Evolutionary conservation across 208 protist genomes (phyloP), one percentile per base, ranked within the genome.

Genomic region (Strigomonas culicis): DNA sequence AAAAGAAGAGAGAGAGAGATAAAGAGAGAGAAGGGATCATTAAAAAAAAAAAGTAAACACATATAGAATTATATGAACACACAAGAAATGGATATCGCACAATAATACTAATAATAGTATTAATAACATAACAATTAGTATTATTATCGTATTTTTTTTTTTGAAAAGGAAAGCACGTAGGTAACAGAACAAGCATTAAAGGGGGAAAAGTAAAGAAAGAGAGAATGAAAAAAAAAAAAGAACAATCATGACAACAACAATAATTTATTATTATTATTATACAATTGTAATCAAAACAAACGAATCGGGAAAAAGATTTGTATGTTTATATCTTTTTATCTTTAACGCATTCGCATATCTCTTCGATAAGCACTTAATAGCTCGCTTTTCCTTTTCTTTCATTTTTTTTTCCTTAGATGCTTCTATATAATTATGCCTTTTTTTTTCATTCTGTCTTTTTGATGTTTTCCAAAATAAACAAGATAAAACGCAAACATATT

Each of bases 371-470:
- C 36, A 6, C 6, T 41, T 41, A 17, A 17, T 41, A 41, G 6
- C 13, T 6, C 36, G 13, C 36, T 17, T 13, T 41, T 13, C 13
- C 36, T 41, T 41, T 13, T 41, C 13, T 41, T 13, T 6, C 36
- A 41, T 41, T 6, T 17, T 41, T 41, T 41, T 41, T 41, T 41
- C 13, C 36, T n/a, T n/a, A n/a, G n/a, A n/a, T n/a, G n/a, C n/a
- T n/a, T n/a, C n/a, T n/a, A n/a, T n/a, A n/a, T n/a, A n/a, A n/a
- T n/a, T n/a, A n/a, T n/a, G n/a, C n/a, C n/a, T n/a, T n/a, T n/a
- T n/a, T 47, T 47, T 47, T 47, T 47, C 41, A 21, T 47, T 13
- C 41, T 47, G 41, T 47, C 41, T 47, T 47, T 47, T 47, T 19
- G 19, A 47, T 21, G 13, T 47, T 19, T 47, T 13, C 13, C 13